Base-by-base conservation (phyloP, 2,329 filamentous ascomycete species). In the Plectosphaerella plurivora region DNA sequence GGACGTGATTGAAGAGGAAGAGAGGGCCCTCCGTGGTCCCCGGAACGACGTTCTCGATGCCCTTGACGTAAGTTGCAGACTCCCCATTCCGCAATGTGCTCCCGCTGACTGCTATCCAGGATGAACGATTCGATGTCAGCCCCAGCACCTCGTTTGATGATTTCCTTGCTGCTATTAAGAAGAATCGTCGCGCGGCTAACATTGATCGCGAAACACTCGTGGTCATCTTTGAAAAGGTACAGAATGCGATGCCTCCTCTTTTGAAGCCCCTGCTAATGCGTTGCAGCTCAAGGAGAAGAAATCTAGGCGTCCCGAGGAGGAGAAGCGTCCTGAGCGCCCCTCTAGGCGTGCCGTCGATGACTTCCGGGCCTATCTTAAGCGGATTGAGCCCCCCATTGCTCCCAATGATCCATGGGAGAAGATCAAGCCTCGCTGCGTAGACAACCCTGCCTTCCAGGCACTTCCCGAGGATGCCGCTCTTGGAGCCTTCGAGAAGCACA, bases 1-100 rank as follows among this genome's bases (percentile, higher is more conserved):
- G 91, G 94, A 99, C 67, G 77, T 92, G 47, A 80, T 97, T 24
- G 94, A 97, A 67, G 91, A 96, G 67, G 91, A 97, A 68, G 93
- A 99, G 65, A 84, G 89, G 53, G 85, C 87, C n/a, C 76, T 97
- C 47, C 87, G 92, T 55, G 86, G 83, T 48, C 86, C 87, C 47
- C 81, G 90, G 55, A 95, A 94, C 65, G 85, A 91, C 64, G 88
- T 95, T 39, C 75, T 94, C 58, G 91, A 96, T 71, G 90, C 94
- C 60, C 79, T 96, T 60, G 89, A 95, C 77, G 90, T 94, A 70
- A 76, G 86, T 74, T 14, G 22, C 18, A 36, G 49, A 12, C 8
- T n/a, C 16, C 16, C n/a, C 11, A 20, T 5, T 16, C 22, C 22
- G 22, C 3, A 3, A 22, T 22, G 22, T 22, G 22, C 22, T 22